Conservation (phyloP, 73 alveolate genomes). For the Paramecium bursaria region DNA sequence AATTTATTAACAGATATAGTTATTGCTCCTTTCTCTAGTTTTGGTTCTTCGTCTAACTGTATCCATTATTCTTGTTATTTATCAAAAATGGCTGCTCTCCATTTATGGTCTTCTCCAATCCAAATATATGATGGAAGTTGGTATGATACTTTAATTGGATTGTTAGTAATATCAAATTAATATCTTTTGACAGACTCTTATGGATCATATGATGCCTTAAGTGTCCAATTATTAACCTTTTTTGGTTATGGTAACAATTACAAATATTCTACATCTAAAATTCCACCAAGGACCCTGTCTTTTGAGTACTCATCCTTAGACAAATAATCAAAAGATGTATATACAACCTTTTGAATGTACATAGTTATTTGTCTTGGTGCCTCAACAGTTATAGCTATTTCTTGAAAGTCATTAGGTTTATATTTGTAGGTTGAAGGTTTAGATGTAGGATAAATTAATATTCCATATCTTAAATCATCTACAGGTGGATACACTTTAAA, state of each 20-base stretch:
- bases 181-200: slow-evolving; percentile 65
- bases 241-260: slow-evolving; percentile 55
- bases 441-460: slow-evolving; percentile 28
- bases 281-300: slow-evolving; percentile 83
- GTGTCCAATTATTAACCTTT: slow-evolving; percentile 59
- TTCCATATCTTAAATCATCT: slow-evolving; percentile 51
- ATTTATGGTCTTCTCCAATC: slow-evolving; percentile 75
- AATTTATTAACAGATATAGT: slow-evolving; percentile 72
- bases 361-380: slow-evolving; percentile 33
- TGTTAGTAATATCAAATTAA: slow-evolving; percentile 33
- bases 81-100: slow-evolving; percentile 84
- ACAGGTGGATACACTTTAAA: slow-evolving; percentile 22
- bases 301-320: slow-evolving; percentile 68
- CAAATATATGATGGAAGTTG: slow-evolving; percentile 78
- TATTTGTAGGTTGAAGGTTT: slow-evolving; percentile 57
- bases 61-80: slow-evolving; percentile 72
- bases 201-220: slow-evolving; percentile 55
- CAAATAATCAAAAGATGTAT: slow-evolving; percentile 45
- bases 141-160: slow-evolving; percentile 62
- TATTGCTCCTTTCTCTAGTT: slow-evolving; percentile 69
- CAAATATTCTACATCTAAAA: slow-evolving; percentile 75
- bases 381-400: slow-evolving; percentile 24
- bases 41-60: slow-evolving; percentile 72
- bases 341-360: slow-evolving; percentile 18
- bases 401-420: slow-evolving; percentile 53